These are phyloP conservation scores for Sporothrix euskadiensis DNA, from an alignment of 2,329 filamentous ascomycete species.

Conservation along the genomic window DNA sequence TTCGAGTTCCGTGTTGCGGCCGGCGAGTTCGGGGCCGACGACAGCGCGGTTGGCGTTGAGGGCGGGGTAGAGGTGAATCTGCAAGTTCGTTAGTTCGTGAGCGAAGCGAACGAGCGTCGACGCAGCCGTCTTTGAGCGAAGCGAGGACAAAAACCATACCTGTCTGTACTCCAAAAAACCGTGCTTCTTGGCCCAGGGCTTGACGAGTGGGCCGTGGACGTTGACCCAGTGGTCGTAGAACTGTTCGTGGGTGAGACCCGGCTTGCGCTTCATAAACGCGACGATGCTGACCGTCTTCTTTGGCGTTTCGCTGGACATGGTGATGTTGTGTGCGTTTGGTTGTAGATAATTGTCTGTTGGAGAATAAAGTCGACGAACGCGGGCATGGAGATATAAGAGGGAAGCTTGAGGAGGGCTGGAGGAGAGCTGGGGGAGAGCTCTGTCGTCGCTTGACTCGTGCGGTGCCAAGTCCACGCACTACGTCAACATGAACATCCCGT, in stretches of 20 bases:
- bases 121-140: neutral
- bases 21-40: slow-evolving; percentile 26
- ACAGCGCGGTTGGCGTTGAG: slow-evolving; percentile 33
- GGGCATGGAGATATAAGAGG: neutral
- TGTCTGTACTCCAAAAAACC: slow-evolving; percentile 41
- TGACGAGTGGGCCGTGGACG: slow-evolving; percentile 39
- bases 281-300: slow-evolving; percentile 23
- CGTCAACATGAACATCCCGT: neutral
- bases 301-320: neutral
- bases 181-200: slow-evolving; percentile 41
- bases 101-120: neutral
- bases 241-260: slow-evolving; percentile 36
- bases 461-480: slow-evolving; percentile 2
- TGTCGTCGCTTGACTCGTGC: neutral
- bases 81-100: neutral
- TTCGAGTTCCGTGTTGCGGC: slow-evolving; percentile 29
- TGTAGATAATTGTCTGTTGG: neutral
- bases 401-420: neutral
- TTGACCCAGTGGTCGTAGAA: slow-evolving; percentile 43
- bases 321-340: neutral
- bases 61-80: slow-evolving; percentile 36
- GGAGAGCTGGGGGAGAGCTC: neutral
- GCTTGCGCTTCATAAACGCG: slow-evolving; percentile 31
- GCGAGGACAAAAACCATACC: slow-evolving; percentile 27
- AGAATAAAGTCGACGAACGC: neutral